Base-by-base conservation (phyloP, 176 grass and related monocot species). In the Pontederia paniculata region DNA sequence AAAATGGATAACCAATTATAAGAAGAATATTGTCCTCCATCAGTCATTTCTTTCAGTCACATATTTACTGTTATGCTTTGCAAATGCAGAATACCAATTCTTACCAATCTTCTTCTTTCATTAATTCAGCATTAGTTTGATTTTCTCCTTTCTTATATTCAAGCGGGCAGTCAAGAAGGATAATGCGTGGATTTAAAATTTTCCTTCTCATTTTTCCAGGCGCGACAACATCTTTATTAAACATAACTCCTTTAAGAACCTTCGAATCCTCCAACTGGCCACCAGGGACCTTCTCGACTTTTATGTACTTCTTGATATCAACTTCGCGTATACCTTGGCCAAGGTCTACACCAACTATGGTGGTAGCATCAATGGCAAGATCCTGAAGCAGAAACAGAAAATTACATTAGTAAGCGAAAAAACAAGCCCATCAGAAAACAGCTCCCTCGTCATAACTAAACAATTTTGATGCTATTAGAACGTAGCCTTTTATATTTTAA, bases 141-240 rank as follows among this genome's bases (percentile, higher is more conserved):
- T 98, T 98, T 81, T 98, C 93, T 63, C 93, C 93, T 43, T 98
- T 98, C 80, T 98, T 98, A 71, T 91, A 98, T 62, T 98, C 93
- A 70, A 98, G 63, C 55, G 93, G 93, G 59, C 83, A 88, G 62
- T 98, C 93, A 25, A 98, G 72, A 9, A 98, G 73, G 55, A 98
- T 91, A 49, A 98, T 98, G 12, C 86, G 82, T n/a, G 93, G 93
- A 13, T 91, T 91, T 53, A 98, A 61, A 66, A 98, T 88, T 58
- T 91, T 98, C 65, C 93, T 90, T 55, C 60, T 80, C 93, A 91
- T 98, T 76, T 98, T 98, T 53, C 84, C 89, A 50, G 91, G 91
- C 42, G 86, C 86, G 50, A 97, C 91, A 61, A 97, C 86, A 76
- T 97, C 91, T 71, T 97, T 97, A 70, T 97, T 97, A 63, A 97